phyloP scores from a whole-genome alignment of 805 yeast species.

The Kuraishia piskuri region DNA sequence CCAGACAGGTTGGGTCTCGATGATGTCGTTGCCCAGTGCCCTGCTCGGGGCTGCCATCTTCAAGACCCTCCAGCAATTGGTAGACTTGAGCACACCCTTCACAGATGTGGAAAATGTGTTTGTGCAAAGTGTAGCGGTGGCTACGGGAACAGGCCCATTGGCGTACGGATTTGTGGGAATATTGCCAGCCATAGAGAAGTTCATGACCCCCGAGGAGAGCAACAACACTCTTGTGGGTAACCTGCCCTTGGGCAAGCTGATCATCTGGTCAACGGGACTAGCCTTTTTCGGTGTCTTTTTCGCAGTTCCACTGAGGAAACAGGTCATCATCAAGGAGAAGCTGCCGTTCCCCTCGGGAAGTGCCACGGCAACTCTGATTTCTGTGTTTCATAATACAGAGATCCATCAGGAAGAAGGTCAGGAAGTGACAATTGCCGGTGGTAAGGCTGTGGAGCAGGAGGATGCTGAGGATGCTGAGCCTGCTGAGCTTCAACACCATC shows the following conservation, averaged over 20 bases:
- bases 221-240: constrained; percentile 39
- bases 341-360: constrained; percentile 91
- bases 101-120: constrained; percentile 93
- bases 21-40: constrained; percentile 97
- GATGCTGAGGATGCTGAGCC: neutral
- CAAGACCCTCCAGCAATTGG: constrained; percentile 35
- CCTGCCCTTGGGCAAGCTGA: constrained; percentile 40
- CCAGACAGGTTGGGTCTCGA: constrained; percentile 98
- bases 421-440: constrained; percentile 5
- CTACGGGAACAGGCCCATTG: constrained; percentile 95
- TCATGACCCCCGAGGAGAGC: constrained; percentile 68
- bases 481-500: no score
- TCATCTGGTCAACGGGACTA: constrained; percentile 78
- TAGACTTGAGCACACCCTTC: constrained; percentile 31
- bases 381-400: constrained; percentile 73
- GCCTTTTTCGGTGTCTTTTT: constrained; percentile 95
- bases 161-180: constrained; percentile 95
- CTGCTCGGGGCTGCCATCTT: constrained; percentile 78
- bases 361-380: constrained; percentile 90
- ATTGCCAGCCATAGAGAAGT: constrained; percentile 90
- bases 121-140: constrained; percentile 88
- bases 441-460: neutral
- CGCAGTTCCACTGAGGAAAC: constrained; percentile 81
- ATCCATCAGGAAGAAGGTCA: constrained; percentile 27
- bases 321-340: constrained; percentile 81